phyloP scores from a whole-genome alignment of 768 basidiomycete species.

The Hydnum rufescens region DNA sequence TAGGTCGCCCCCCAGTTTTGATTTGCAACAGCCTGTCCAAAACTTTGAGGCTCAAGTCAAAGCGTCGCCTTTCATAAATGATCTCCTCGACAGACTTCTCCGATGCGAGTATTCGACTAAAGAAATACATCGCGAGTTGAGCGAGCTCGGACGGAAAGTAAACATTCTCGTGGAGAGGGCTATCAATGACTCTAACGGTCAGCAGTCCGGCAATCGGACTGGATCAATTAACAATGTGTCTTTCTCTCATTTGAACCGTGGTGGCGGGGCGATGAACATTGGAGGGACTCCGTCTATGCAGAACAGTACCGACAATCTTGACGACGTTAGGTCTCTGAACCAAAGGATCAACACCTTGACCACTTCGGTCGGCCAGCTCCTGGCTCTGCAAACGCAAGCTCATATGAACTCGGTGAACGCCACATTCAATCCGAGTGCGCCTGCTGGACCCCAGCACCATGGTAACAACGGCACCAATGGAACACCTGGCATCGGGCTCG shows the following conservation, averaged over 20 bases:
- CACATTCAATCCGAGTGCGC: too few species aligned
- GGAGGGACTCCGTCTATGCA: constrained; percentile 6
- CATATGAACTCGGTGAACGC: constrained; percentile 9
- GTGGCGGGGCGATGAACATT: constrained; percentile 20
- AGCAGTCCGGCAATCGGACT: neutral
- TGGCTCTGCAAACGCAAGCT: constrained; percentile 54
- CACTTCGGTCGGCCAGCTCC: constrained; percentile 67
- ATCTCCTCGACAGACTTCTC: constrained; percentile 52
- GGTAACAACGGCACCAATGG: neutral
- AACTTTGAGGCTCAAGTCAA: constrained; percentile 57
- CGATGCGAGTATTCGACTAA: constrained; percentile 49
- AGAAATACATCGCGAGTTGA: constrained; percentile 55
- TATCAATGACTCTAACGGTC: constrained; percentile 21
- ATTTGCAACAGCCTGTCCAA: neutral
- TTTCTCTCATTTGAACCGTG: constrained; percentile 14
- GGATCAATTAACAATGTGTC: constrained; percentile 3
- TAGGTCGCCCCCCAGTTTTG: neutral
- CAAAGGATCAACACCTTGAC: constrained; percentile 63
- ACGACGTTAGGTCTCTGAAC: constrained; percentile 8
- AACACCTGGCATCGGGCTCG: too few species aligned
- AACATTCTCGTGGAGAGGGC: constrained; percentile 41
- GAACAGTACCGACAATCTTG: constrained; percentile 6
- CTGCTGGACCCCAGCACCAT: too few species aligned
- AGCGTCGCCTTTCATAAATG: constrained; percentile 52
- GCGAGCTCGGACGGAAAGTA: constrained; percentile 59